Conservation (phyloP, 2,329 filamentous ascomycete species). For the Bipolaris oryzae region DNA sequence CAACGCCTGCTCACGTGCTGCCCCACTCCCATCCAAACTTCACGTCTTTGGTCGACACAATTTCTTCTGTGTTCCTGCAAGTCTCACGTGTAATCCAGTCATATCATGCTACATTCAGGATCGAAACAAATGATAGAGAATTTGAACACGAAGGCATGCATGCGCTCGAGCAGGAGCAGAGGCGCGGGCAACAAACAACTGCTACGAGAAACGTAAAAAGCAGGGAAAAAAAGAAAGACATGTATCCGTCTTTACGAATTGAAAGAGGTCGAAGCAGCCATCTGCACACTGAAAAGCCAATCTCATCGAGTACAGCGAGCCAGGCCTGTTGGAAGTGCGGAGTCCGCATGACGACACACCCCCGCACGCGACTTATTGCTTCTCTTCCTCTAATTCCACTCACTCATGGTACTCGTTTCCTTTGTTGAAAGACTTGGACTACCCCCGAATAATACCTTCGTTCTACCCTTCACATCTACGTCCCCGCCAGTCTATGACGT, state of each 20-base stretch:
- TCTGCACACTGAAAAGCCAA: background rate
- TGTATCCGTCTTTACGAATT: background rate
- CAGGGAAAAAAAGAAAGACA: background rate
- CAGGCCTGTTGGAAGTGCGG: background rate
- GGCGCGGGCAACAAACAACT: too few relatives aligned
- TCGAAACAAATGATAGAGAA: too few relatives aligned
- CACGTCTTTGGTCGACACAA: background rate
- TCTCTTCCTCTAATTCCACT: background rate
- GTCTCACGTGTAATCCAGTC: too few relatives aligned
- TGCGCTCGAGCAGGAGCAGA: too few relatives aligned
- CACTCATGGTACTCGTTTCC: background rate
- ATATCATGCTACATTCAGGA: too few relatives aligned
- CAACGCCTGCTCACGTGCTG: slow-evolving; percentile 14
- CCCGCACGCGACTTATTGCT: background rate
- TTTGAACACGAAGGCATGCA: too few relatives aligned
- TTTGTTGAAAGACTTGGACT: background rate
- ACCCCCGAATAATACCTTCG: background rate
- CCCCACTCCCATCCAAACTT: background rate
- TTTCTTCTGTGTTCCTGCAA: too few relatives aligned
- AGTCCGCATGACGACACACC: slow-evolving; percentile 7
- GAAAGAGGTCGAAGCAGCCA: too few relatives aligned
- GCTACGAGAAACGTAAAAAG: background rate
- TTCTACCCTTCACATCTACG: background rate
- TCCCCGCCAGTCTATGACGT: slow-evolving; percentile 9
- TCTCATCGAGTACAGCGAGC: background rate